Evolutionary conservation across 108 stramenopile species (phyloP).

Genomic region (Bacterosira constricta): DNA sequence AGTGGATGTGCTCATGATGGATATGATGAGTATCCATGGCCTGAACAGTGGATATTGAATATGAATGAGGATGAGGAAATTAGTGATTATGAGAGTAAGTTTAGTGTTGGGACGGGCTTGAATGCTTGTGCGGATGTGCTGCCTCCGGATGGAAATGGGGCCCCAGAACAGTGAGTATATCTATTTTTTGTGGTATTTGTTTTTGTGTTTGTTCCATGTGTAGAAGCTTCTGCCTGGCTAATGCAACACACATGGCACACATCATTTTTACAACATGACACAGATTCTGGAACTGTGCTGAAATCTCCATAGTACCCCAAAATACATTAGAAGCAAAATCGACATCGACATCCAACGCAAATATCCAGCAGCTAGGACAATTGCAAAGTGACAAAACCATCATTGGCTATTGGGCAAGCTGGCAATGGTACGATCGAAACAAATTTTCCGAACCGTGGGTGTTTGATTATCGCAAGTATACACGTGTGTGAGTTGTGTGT

Average conservation of each 20-base stretch:
- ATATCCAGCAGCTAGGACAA: too few species aligned
- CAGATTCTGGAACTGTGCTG: conserved; percentile 84
- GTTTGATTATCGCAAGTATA: conserved; percentile 26
- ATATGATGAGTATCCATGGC: conserved; percentile 40
- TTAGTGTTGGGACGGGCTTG: conserved; percentile 7
- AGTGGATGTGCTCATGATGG: conserved; percentile 33
- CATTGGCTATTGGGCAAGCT: conserved; percentile 36
- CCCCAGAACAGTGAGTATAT: too few species aligned
- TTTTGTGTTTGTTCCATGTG: too few species aligned
- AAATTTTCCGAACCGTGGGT: conserved; percentile 19
- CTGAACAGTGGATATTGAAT: conserved; percentile 17
- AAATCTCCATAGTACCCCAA: conserved; percentile 44
- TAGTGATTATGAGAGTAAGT: too few species aligned
- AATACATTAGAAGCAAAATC: neutral
- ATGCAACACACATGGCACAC: too few species aligned
- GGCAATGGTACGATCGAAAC: conserved; percentile 46
- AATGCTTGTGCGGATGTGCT: conserved; percentile 23
- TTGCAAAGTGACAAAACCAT: too few species aligned
- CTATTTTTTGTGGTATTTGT: too few species aligned
- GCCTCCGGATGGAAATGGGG: conserved; percentile 22
- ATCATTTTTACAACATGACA: too few species aligned
- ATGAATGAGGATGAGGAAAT: conserved; percentile 23
- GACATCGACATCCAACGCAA: neutral
- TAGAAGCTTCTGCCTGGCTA: too few species aligned
- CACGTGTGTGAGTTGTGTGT: conserved; percentile 3